A percentile compares a stretch with the other conserved stretches of the same genome.
These are phyloP conservation scores for Chlorella sorokiniana DNA, from an alignment of 139 green algal genomes.

Conservation along the genomic window DNA sequence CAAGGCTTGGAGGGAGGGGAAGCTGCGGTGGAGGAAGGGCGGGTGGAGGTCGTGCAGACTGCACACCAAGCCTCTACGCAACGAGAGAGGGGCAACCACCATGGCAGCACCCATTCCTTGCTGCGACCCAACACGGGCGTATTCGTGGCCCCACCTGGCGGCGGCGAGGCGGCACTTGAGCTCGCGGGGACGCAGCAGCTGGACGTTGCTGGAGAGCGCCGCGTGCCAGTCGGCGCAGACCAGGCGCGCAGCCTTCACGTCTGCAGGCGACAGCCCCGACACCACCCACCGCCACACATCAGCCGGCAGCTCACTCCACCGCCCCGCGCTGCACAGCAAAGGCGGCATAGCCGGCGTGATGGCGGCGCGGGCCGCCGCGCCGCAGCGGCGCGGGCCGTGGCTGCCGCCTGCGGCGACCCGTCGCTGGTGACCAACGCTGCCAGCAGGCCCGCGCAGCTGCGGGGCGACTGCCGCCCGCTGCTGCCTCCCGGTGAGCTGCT, in stretches of 20 bases:
- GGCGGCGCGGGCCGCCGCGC: neutral
- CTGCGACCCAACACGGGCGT: neutral
- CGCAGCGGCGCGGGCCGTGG: conserved; percentile 6
- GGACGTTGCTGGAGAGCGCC: neutral
- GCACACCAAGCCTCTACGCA: neutral
- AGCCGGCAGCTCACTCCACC: conserved; percentile 25
- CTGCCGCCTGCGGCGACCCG: conserved; percentile 1
- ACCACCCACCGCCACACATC: conserved; percentile 39
- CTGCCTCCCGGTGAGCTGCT: neutral
- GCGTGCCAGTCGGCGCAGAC: conserved; percentile 41
- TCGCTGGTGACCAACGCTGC: conserved; percentile 12
- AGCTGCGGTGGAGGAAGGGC: conserved; percentile 9
- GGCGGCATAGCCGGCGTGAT: neutral
- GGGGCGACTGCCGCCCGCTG: conserved; percentile 5
- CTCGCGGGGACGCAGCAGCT: conserved; percentile 19
- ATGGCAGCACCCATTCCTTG: neutral
- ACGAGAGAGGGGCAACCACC: neutral
- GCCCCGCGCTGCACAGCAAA: neutral
- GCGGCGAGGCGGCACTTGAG: neutral
- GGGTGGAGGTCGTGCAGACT: neutral
- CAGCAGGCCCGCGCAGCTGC: conserved; percentile 14
- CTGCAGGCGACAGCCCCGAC: neutral
- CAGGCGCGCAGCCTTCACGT: conserved; percentile 35
- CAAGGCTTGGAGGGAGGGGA: conserved; percentile 34
- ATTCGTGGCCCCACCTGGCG: neutral